phyloP scores from a whole-genome alignment of 371 early-diverging fungal genomes.

The Chytridium lagenaria region DNA sequence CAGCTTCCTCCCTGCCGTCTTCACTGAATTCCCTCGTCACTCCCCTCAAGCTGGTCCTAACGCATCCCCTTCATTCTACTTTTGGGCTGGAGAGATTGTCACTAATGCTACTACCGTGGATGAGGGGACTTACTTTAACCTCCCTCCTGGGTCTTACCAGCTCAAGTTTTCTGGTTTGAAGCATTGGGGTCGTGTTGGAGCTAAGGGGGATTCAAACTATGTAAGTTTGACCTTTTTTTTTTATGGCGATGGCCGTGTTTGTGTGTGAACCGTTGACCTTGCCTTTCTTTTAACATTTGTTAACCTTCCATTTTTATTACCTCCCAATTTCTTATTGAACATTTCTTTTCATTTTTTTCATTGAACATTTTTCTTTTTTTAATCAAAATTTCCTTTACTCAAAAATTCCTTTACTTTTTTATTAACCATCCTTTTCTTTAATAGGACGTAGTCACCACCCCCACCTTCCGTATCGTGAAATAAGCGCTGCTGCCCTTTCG shows the following conservation, averaged over 20 bases:
- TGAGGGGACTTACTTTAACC: not conserved
- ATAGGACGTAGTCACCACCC: no score
- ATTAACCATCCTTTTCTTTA: no score
- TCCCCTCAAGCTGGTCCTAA: not conserved
- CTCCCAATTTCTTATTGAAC: not conserved
- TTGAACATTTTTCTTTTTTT: not conserved
- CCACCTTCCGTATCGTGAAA: no score
- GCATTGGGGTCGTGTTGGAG: conserved; percentile 11
- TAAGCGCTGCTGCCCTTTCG: no score
- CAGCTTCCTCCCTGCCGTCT: not conserved
- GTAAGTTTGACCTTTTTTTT: conserved; percentile 27
- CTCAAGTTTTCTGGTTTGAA: conserved; percentile 16
- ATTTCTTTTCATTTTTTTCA: not conserved
- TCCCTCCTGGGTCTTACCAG: conserved; percentile 28
- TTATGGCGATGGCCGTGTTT: not conserved
- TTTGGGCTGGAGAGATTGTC: not conserved
- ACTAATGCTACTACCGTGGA: not conserved
- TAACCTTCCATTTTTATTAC: not conserved
- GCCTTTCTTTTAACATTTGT: not conserved
- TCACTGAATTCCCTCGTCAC: not conserved
- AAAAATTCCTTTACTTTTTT: not conserved
- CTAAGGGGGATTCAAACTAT: not conserved
- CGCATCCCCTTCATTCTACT: not conserved
- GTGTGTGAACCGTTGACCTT: no score
- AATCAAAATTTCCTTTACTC: not conserved